phyloP scores from a whole-genome alignment of 176 grass and related monocot genomes.

The Panicum miliaceum region DNA sequence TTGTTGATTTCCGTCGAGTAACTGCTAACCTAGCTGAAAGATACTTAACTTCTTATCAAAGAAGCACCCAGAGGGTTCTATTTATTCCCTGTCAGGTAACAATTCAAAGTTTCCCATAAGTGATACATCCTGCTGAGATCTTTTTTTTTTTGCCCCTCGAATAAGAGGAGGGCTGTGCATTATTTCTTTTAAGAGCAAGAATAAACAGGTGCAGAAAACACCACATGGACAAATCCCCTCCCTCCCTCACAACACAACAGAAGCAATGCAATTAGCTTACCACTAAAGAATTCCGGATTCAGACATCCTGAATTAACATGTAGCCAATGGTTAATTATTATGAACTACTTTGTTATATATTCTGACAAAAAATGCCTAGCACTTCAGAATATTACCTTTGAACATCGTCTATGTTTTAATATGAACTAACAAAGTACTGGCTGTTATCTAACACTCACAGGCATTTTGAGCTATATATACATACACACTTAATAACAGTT shows the following conservation, averaged over 20 bases:
- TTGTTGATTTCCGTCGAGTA: constrained; percentile 87
- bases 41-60: constrained; percentile 91
- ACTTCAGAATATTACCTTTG: neutral
- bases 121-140: neutral
- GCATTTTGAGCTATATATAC: neutral
- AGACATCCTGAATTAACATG: neutral
- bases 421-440: constrained; percentile 20
- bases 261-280: neutral
- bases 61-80: constrained; percentile 93
- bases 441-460: neutral
- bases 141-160: neutral
- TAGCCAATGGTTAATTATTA: neutral
- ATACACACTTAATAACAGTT: constrained; percentile 1
- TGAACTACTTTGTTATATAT: constrained; percentile 16
- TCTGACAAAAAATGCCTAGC: neutral
- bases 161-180: neutral
- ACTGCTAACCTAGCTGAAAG: constrained; percentile 85
- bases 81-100: constrained; percentile 98
- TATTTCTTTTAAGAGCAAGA: neutral
- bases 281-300: neutral
- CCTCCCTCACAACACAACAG: neutral
- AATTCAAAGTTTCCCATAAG: neutral
- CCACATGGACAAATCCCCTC: neutral
- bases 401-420: neutral
- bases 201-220: neutral